Conservation (phyloP, 139 green algal species). For the Chlamydomonas schloesseri region DNA sequence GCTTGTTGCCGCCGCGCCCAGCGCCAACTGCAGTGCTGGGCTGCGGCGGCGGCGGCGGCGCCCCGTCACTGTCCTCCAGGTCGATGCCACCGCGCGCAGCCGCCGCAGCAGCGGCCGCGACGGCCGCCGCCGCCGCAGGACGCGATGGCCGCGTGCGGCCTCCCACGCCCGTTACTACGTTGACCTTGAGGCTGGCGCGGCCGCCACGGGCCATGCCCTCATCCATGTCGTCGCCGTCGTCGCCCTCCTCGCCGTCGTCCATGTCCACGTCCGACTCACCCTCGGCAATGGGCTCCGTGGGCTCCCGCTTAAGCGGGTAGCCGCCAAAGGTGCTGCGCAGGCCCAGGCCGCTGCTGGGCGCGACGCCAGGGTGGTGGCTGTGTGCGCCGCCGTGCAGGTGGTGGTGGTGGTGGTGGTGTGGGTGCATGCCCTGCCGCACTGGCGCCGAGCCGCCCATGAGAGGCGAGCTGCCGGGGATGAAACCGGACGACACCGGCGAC, state of each 20-base stretch:
- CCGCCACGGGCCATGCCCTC: neutral
- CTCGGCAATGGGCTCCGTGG: conserved; percentile 25
- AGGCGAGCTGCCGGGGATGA: conserved; percentile 12
- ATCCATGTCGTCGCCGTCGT: conserved; percentile 1
- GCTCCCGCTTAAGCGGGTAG: neutral
- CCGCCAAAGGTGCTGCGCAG: conserved; percentile 2
- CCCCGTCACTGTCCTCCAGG: neutral
- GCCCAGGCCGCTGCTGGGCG: neutral
- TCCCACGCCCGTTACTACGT: conserved; percentile 16
- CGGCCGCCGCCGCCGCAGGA: conserved; percentile 11
- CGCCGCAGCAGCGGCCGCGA: neutral
- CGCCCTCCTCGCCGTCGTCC: conserved; percentile 23
- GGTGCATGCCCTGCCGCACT: neutral
- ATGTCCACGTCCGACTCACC: conserved; percentile 32
- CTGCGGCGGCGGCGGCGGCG: neutral
- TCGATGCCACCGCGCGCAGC: conserved; percentile 12
- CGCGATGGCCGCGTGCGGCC: neutral
- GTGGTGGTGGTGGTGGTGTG: neutral
- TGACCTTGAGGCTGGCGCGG: neutral
- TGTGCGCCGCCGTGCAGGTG: neutral
- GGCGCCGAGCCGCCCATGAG: conserved; percentile 35
- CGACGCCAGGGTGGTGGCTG: conserved; percentile 4
- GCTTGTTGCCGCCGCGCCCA: neutral
- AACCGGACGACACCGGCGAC: conserved; percentile 25
- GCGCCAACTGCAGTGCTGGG: too few relatives aligned